Percentiles rank a stretch among this genome's conserved stretches.
Evolutionary conservation across 2,329 filamentous ascomycete species (phyloP).

Genomic region (Colletotrichum musicola): DNA sequence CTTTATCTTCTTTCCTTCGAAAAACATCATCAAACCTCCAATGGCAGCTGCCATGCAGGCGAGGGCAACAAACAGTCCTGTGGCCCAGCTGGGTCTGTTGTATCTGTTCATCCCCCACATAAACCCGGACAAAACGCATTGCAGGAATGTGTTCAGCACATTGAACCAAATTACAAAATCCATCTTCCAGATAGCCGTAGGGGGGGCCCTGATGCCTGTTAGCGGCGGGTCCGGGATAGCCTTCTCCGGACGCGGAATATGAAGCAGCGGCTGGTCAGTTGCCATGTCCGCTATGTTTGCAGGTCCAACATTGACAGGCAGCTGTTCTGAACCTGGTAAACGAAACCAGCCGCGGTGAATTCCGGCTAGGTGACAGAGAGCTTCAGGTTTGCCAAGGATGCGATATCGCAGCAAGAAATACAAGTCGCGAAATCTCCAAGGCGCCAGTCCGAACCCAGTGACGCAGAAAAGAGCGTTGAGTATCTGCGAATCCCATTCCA

Average conservation of each 20-base stretch:
- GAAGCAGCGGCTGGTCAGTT: constrained; percentile 53
- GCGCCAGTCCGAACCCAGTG: constrained; percentile 85
- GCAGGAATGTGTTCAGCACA: constrained; percentile 82
- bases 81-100: constrained; percentile 82
- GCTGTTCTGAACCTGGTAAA: constrained; percentile 72
- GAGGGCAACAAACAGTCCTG: constrained; percentile 81
- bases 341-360: constrained; percentile 84
- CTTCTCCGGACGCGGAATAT: constrained; percentile 72
- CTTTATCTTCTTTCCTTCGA: constrained; percentile 80
- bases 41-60: constrained; percentile 77
- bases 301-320: constrained; percentile 67
- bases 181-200: constrained; percentile 80
- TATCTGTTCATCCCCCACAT: constrained; percentile 87
- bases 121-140: constrained; percentile 78
- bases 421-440: constrained; percentile 86
- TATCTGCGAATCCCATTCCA: constrained; percentile 88
- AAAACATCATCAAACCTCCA: constrained; percentile 77
- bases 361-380: constrained; percentile 77
- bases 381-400: constrained; percentile 62
- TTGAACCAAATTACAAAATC: constrained; percentile 85
- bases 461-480: constrained; percentile 88
- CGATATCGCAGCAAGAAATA: constrained; percentile 79
- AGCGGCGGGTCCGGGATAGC: constrained; percentile 76
- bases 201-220: constrained; percentile 77
- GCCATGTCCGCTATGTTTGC: constrained; percentile 60